Evolutionary conservation across 805 yeast genomes (phyloP), one percentile per base, ranked within the genome.

Genomic region (Blastobotrys americana): DNA sequence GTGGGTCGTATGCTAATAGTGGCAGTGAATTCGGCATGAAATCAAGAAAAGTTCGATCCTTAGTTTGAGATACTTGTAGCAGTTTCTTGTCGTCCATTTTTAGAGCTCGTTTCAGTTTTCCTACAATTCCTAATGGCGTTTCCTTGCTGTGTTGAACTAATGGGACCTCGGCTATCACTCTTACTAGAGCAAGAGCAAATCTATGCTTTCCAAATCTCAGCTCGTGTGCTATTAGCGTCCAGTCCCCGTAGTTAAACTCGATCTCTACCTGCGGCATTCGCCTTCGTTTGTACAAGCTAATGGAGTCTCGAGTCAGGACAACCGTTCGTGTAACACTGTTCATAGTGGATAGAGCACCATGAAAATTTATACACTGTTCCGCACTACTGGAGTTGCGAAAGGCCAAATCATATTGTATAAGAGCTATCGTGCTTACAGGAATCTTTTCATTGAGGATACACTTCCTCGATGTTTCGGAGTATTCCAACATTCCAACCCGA

Each of bases 351-450:
- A 17, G 22, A 39, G 23, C 25, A 34, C 9, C 21, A 33, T 21
- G 37, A 38, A 15, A n/a, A 20, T 9, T 17, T 5, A 5, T 18
- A 17, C 27, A 4, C 17, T 9, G 27, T 19, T 28, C n/a, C 13
- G 8, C 25, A 37, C 16, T 25, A 13, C 17, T 34, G 6, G 47
- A 17, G 4, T 37, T 22, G 10, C 50, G 25, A 8, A 44, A 31
- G 4, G 42, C 45, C 9, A 48, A 34, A 22, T 48, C 51, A n/a
- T 34, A 27, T 39, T 48, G 51, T 15, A 48, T 35, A 2, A 42
- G 20, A 3, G 45, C 45, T 19, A 45, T 10, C 3, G 37, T 25
- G 43, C 31, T 18, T 44, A 48, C 3, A 33, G 34, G 37, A 6
- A 37, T 19, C 3, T 23, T 20, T 5, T 41, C 17, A 19, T 37